Conservation (phyloP, 208 protist species). For the Leishmania mexicana region DNA sequence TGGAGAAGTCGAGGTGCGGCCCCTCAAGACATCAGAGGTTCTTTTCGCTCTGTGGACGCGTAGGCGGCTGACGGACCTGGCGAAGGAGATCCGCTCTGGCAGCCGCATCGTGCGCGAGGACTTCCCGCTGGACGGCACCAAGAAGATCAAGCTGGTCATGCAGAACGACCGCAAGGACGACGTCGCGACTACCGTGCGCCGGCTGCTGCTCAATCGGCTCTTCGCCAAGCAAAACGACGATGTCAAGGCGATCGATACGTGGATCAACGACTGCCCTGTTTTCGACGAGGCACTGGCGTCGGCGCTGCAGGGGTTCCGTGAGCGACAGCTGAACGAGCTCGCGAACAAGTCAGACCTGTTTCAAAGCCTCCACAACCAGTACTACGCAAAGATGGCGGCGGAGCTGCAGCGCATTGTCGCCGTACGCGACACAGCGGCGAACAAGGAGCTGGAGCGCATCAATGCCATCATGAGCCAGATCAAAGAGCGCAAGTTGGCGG, state of each 20-base stretch:
- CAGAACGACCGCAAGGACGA: conserved; percentile 88
- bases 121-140: conserved; percentile 47
- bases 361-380: conserved; percentile 44
- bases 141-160: conserved; percentile 79
- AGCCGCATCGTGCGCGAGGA: conserved; percentile 77
- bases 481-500: conserved; percentile 63
- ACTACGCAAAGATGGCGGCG: conserved; percentile 45
- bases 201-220: conserved; percentile 66
- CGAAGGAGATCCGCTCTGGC: conserved; percentile 71
- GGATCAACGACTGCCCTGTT: conserved; percentile 78
- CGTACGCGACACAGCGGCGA: conserved; percentile 45
- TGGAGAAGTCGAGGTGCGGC: conserved; percentile 31
- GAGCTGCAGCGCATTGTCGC: conserved; percentile 76
- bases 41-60: conserved; percentile 83
- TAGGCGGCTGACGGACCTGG: conserved; percentile 59
- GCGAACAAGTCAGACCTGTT: conserved; percentile 69
- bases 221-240: conserved; percentile 72
- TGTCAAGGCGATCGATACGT: conserved; percentile 60
- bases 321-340: conserved; percentile 53
- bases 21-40: conserved; percentile 68
- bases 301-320: conserved; percentile 78
- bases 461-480: conserved; percentile 50
- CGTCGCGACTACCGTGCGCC: conserved; percentile 41
- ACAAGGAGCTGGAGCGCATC: conserved; percentile 60
- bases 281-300: conserved; percentile 65